Base-by-base conservation (phyloP, 768 basidiomycete species). In the Panellus pusillus region DNA sequence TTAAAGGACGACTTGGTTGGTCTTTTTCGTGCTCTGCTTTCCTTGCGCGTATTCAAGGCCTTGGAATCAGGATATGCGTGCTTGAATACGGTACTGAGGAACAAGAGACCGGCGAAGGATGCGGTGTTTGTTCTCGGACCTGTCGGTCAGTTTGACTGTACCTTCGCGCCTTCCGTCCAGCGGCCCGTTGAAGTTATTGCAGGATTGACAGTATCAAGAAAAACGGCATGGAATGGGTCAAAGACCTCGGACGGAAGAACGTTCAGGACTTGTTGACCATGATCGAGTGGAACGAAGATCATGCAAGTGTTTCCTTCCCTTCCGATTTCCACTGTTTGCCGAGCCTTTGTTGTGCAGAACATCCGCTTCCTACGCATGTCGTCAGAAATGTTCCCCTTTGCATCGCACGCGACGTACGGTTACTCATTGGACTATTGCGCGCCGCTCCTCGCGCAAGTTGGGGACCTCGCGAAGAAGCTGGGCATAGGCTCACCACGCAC, bases 331-430 rank as follows among this genome's bases (percentile, higher is more conserved):
- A 19, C 24, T 29, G 14, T n/a, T 3, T 8, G 32, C 43, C 55
- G 13, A 31, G 49, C 20, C 41, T 20, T n/a, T 19, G n/a, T 28
- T 43, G 19, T 51, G 18, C n/a, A 83, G 80, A 76, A 83, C 43
- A 93, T 96, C 50, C 81, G 80, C n/a, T 96, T 94, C 70, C 82
- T 95, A 72, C 82, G 93, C 41, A 66, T 96, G 59, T 94, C 92
- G 0, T 93, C 91, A 8, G 91, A 93, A 59, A 86, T 97, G 82
- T 96, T 97, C 69, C 93, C 94, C 1, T 97, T 88, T 62, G 93
- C 93, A 0, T 89, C 89, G 1, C 95, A 98, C 61, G 75, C 71
- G 15, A 77, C 75, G 17, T 82, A 93, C 63, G 93, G 93, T 0
- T 97, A 98, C 68, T 79, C 83, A 14, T 77, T 98, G 20, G 79